phyloP scores from a whole-genome alignment of 2,329 filamentous ascomycete species.

The Phyllachora maydis region DNA sequence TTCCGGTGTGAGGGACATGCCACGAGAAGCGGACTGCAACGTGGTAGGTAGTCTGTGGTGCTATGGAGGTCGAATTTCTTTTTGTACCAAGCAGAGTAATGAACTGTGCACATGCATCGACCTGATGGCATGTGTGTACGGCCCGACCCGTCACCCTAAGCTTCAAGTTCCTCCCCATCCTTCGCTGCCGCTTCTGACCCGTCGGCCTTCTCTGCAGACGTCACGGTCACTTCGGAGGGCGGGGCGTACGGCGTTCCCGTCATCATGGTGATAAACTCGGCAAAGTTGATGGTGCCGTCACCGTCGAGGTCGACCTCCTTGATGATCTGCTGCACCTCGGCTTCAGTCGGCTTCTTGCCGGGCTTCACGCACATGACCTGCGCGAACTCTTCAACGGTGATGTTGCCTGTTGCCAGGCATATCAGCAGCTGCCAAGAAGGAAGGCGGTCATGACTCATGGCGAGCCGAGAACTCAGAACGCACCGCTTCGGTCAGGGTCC shows the following conservation, averaged over 20 bases:
- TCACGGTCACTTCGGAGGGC: not conserved
- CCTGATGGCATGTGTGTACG: too few species aligned
- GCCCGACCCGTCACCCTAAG: too few species aligned
- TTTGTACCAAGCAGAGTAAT: too few species aligned
- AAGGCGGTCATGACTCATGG: not conserved
- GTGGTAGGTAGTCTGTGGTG: too few species aligned
- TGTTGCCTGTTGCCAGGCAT: not conserved
- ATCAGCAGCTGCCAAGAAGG: not conserved
- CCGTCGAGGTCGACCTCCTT: slow-evolving; percentile 1
- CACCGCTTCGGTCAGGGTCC: not conserved
- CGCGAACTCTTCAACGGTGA: slow-evolving; percentile 1
- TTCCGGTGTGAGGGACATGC: too few species aligned
- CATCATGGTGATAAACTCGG: slow-evolving; percentile 1
- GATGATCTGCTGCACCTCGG: slow-evolving; percentile 1
- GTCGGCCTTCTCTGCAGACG: too few species aligned
- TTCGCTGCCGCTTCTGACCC: too few species aligned
- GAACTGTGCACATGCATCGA: too few species aligned
- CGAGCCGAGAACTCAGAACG: not conserved
- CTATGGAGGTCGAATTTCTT: too few species aligned
- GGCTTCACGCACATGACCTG: not conserved
- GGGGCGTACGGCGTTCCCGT: slow-evolving; percentile 1
- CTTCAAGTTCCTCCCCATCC: too few species aligned
- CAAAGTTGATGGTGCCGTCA: slow-evolving; percentile 1
- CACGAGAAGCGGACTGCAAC: too few species aligned
- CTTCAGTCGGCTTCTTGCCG: not conserved